Conservation (phyloP, 768 basidiomycete genomes). For the Naganishia kalamii region DNA sequence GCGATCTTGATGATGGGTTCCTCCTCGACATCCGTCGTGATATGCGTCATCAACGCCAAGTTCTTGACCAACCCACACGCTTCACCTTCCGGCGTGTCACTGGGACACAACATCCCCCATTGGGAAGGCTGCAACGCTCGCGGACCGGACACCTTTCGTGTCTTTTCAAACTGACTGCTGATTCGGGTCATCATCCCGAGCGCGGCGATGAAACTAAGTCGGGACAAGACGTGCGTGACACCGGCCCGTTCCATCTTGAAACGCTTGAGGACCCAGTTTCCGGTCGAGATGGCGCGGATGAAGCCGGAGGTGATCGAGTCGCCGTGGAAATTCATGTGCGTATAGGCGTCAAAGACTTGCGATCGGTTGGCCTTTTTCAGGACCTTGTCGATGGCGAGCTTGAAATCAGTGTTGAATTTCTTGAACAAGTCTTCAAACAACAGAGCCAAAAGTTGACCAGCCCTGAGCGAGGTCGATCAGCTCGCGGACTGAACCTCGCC, state of each 20-base stretch:
- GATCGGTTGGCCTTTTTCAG: constrained; percentile 92
- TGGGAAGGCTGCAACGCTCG: constrained; percentile 95
- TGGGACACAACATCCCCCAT: constrained; percentile 97
- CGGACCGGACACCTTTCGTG: constrained; percentile 94
- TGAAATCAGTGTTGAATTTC: constrained; percentile 92
- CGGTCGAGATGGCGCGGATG: constrained; percentile 93
- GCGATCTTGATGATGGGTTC: constrained; percentile 81
- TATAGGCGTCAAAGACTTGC: constrained; percentile 87
- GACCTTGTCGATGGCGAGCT: constrained; percentile 91
- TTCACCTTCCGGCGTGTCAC: constrained; percentile 98
- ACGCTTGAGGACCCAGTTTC: constrained; percentile 97
- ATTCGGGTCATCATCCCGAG: constrained; percentile 99
- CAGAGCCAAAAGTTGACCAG: constrained; percentile 88
- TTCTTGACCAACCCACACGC: constrained; percentile 99
- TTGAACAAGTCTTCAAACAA: constrained; percentile 99
- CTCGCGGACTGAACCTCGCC: not conserved
- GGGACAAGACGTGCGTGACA: constrained; percentile 92
- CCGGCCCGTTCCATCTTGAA: constrained; percentile 99
- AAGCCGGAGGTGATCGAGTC: constrained; percentile 94
- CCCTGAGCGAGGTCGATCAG: constrained; percentile 52
- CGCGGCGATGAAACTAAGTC: constrained; percentile 91
- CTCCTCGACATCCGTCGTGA: constrained; percentile 97
- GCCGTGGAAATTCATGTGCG: constrained; percentile 84
- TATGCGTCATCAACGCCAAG: constrained; percentile 97
- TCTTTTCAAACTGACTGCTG: constrained; percentile 98